phyloP scores from a whole-genome alignment of 2,329 filamentous ascomycete genomes.

The Epichloe gansuensis region DNA sequence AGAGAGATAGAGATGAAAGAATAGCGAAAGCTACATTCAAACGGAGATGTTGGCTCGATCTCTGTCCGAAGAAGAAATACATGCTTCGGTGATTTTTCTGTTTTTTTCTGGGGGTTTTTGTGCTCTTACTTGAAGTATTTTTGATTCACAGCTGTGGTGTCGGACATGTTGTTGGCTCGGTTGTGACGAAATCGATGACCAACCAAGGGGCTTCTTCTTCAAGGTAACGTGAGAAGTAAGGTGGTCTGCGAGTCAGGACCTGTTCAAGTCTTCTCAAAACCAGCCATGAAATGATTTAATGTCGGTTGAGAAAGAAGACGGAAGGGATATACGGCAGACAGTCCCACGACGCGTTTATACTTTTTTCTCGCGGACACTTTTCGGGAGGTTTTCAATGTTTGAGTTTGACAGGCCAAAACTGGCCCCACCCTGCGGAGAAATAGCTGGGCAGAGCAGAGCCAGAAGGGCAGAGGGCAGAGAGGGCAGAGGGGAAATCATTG shows the following conservation, averaged over 20 bases:
- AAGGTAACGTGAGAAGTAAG: background rate
- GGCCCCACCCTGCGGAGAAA: too few relatives aligned
- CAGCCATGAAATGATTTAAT: too few relatives aligned
- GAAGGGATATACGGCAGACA: background rate
- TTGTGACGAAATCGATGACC: background rate
- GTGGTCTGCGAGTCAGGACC: too few relatives aligned
- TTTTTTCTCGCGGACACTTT: slow-evolving; percentile 19
- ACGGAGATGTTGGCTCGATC: too few relatives aligned
- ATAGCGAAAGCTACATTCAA: too few relatives aligned
- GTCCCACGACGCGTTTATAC: slow-evolving; percentile 9
- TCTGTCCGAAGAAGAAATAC: too few relatives aligned
- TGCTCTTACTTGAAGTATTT: slow-evolving; percentile 30
- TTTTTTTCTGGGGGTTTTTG: background rate
- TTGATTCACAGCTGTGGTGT: slow-evolving; percentile 24
- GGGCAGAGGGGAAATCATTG: background rate
- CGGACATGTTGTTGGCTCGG: slow-evolving; percentile 17
- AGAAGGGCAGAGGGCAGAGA: background rate
- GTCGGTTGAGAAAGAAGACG: background rate
- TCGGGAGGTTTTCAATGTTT: slow-evolving; percentile 12
- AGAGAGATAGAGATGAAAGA: too few relatives aligned
- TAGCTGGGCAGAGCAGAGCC: too few relatives aligned
- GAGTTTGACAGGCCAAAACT: too few relatives aligned
- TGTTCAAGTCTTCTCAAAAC: background rate
- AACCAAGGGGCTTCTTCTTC: background rate
- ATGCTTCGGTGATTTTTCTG: too few relatives aligned